A percentile compares a stretch with the other conserved stretches of the same genome.
Conservation (phyloP, 2,329 filamentous ascomycete genomes). For the Fusarium redolens region DNA sequence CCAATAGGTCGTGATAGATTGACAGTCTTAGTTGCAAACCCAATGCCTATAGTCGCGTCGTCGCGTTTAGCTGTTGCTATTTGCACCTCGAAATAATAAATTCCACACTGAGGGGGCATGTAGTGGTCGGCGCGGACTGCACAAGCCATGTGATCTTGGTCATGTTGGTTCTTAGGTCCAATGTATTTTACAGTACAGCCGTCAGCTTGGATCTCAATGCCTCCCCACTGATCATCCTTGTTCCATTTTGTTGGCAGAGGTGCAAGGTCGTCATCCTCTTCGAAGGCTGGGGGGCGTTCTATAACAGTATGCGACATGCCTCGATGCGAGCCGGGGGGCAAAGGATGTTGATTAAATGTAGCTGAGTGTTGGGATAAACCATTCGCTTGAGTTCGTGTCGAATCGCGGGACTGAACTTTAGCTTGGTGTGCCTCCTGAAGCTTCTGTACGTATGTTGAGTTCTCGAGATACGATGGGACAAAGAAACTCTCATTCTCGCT, state of each 20-base stretch:
- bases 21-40: constrained; percentile 67
- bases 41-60: constrained; percentile 71
- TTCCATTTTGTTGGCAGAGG: constrained; percentile 88
- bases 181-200: constrained; percentile 77
- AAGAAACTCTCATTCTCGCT: constrained; percentile 69
- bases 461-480: constrained; percentile 83
- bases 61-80: constrained; percentile 63
- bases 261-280: constrained; percentile 69
- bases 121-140: constrained; percentile 84
- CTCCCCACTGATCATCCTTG: constrained; percentile 76
- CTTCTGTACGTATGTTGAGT: constrained; percentile 81
- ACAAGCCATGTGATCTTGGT: constrained; percentile 79
- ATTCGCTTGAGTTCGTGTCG: constrained; percentile 37
- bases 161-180: constrained; percentile 58
- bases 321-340: constrained; percentile 68
- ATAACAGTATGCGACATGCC: constrained; percentile 87
- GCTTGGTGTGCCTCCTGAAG: constrained; percentile 77
- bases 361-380: constrained; percentile 57
- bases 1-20: constrained; percentile 68
- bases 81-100: constrained; percentile 90
- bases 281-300: constrained; percentile 73
- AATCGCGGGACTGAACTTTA: constrained; percentile 66
- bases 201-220: constrained; percentile 79
- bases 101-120: constrained; percentile 89
- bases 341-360: constrained; percentile 54